Base-by-base conservation (phyloP, 768 basidiomycete species). In the Phylloporus sp. region DNA sequence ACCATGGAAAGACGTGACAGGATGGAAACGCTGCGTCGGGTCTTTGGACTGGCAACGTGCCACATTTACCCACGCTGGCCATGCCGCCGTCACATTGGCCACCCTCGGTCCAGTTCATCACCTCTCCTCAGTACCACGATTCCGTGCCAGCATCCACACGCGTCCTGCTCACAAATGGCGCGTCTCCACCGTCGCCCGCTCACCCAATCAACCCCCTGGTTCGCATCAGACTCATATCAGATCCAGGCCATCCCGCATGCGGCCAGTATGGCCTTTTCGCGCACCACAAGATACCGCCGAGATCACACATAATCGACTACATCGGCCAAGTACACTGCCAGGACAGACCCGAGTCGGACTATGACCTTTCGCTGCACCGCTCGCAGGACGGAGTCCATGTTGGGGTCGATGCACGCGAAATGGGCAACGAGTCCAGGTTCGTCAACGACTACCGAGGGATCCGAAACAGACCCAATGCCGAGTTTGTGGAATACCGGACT, bases 371-470 rank as follows among this genome's bases (percentile, higher is more conserved):
- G 13, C 74, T 95, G n/a, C 72, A 77, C 62, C 83, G 81, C 28
- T 68, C 75, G 40, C 66, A 70, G 46, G 71, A 74, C 42, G 80
- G 79, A 8, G 59, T 77, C 32, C 83, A 72, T 57, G 77, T 93
- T 17, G 92, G 90, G 2, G 72, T 88, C 32, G 92, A 96, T 62
- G 90, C 91, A 17, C 71, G 71, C 23, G 54, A 35, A 3, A 78
- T 78, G 71, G 93, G 93, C 23, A 96, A 94, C 66, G 89, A 92
- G 64, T 85, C 84, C 1, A 73, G 93, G 58, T 93, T 95, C 61
- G 74, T 90, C 48, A 96, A 96, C 56, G 93, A 95, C 70, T 97
- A 85, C 66, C 77, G 93, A 45, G 89, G 90, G 3, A 72, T 92
- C n/a, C 69, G 62, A 39, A 62, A 65, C 20, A 82, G 71, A 60